These are phyloP conservation scores for Phytophthora quininea DNA, from an alignment of 352 stramenopile genomes.

Conservation along the genomic window DNA sequence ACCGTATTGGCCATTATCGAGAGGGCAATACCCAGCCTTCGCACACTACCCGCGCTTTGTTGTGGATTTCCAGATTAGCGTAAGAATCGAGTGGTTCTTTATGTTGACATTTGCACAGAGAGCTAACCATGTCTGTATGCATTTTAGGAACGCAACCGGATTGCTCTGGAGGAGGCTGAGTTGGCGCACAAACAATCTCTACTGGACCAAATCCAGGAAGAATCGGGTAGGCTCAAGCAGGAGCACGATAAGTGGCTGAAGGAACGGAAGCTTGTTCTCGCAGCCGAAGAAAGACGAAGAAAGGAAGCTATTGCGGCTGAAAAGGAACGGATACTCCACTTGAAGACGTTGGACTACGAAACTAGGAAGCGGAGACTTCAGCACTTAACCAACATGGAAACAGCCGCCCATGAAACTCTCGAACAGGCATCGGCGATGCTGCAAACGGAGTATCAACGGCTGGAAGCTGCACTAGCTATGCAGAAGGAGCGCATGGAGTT, in stretches of 20 bases:
- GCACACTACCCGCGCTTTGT: constrained; percentile 78
- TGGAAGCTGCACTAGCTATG: constrained; percentile 58
- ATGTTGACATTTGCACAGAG: background rate
- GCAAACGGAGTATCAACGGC: constrained; percentile 60
- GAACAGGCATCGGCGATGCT: constrained; percentile 70
- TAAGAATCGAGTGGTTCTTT: constrained; percentile 38
- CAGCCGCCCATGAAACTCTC: constrained; percentile 60
- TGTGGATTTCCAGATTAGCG: constrained; percentile 85
- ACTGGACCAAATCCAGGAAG: constrained; percentile 57
- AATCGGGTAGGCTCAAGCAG: constrained; percentile 57
- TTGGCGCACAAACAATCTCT: constrained; percentile 68
- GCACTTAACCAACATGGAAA: constrained; percentile 66
- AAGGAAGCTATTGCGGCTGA: constrained; percentile 67
- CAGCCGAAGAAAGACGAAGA: constrained; percentile 65
- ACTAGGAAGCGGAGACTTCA: constrained; percentile 69
- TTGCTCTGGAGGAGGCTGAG: constrained; percentile 77
- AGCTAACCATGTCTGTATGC: constrained; percentile 9
- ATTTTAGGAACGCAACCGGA: constrained; percentile 78
- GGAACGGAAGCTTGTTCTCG: constrained; percentile 58
- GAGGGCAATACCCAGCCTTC: constrained; percentile 83
- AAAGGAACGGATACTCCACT: constrained; percentile 64
- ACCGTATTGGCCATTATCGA: constrained; percentile 63
- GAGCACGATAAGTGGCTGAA: constrained; percentile 75
- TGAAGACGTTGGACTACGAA: constrained; percentile 78
- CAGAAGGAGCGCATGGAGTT: constrained; percentile 69